A percentile compares a stretch with the other conserved stretches of the same genome.
These are phyloP conservation scores for Allomyces javanicus DNA, from an alignment of 192 early-diverging fungal genomes.

Conservation along the genomic window DNA sequence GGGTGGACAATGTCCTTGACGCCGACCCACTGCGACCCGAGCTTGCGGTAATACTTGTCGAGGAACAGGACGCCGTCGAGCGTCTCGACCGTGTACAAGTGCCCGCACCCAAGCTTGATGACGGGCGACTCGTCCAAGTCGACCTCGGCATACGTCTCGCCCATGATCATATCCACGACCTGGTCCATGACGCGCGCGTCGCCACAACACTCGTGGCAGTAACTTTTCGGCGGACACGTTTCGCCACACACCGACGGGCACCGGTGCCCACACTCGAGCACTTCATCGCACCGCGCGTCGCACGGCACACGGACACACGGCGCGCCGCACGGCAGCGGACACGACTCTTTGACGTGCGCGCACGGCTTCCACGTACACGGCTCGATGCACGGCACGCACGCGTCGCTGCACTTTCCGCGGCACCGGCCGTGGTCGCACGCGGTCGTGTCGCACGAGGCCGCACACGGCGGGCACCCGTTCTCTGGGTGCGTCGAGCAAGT, in stretches of 20 bases:
- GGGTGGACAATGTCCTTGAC: neutral
- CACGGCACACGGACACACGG: slow-evolving; percentile 16
- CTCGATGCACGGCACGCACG: slow-evolving; percentile 13
- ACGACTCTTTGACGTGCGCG: slow-evolving; percentile 4
- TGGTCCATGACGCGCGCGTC: slow-evolving; percentile 6
- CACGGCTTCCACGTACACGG: slow-evolving; percentile 13
- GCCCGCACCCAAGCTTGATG: slow-evolving; percentile 25
- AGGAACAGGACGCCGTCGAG: slow-evolving; percentile 28
- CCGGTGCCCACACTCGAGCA: slow-evolving; percentile 23
- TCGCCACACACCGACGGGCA: slow-evolving; percentile 29
- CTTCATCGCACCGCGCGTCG: slow-evolving; percentile 5
- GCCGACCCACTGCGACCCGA: neutral
- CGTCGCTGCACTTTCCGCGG: slow-evolving; percentile 5
- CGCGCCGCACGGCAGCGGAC: slow-evolving; percentile 16
- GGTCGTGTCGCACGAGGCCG: slow-evolving; percentile 4
- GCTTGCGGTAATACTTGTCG: slow-evolving; percentile 14
- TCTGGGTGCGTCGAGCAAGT: neutral
- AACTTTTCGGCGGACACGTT: slow-evolving; percentile 8
- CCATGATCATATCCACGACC: slow-evolving; percentile 14
- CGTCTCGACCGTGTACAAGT: slow-evolving; percentile 24
- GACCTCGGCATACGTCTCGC: slow-evolving; percentile 11
- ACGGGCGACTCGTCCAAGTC: slow-evolving; percentile 24
- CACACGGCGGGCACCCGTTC: slow-evolving; percentile 14
- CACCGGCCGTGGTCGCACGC: slow-evolving; percentile 12
- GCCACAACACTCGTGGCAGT: slow-evolving; percentile 12